Conservation (phyloP, 306 rosid species). For the Urtica urens region DNA sequence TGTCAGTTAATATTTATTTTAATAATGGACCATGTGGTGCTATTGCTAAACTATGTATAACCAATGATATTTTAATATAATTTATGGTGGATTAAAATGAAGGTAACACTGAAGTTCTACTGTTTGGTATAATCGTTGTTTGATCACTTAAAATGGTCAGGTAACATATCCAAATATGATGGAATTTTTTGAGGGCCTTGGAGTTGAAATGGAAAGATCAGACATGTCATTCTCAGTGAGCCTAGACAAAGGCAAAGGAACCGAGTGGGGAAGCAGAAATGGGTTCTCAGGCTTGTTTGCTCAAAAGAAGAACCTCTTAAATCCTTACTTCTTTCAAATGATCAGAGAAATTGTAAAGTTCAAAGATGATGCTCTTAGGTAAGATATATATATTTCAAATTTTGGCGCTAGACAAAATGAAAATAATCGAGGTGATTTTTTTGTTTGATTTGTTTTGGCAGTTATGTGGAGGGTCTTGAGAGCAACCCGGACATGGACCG, state of each 20-base stretch:
- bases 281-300: slow-evolving; percentile 68
- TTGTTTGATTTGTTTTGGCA: slow-evolving; percentile 17
- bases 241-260: slow-evolving; percentile 58
- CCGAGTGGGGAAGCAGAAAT: slow-evolving; percentile 84
- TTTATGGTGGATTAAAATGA: no score
- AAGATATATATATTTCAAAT: no score
- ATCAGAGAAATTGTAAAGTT: slow-evolving; percentile 57
- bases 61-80: no score
- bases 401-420: no score
- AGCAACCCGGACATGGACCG: slow-evolving; percentile 62
- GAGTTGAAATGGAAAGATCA: slow-evolving; percentile 70
- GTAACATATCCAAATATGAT: slow-evolving; percentile 91
- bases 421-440: neutral
- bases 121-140: no score
- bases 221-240: slow-evolving; percentile 85
- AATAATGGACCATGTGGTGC: no score
- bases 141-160: slow-evolving; percentile 26
- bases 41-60: no score
- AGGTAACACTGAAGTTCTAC: no score
- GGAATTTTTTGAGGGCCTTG: slow-evolving; percentile 75
- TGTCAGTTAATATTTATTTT: no score
- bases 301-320: slow-evolving; percentile 55
- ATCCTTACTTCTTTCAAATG: slow-evolving; percentile 77
- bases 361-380: slow-evolving; percentile 61
- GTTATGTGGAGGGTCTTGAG: slow-evolving; percentile 68